Base-by-base conservation (phyloP, 257 asterid genomes). In the Nemophila menziesii region DNA sequence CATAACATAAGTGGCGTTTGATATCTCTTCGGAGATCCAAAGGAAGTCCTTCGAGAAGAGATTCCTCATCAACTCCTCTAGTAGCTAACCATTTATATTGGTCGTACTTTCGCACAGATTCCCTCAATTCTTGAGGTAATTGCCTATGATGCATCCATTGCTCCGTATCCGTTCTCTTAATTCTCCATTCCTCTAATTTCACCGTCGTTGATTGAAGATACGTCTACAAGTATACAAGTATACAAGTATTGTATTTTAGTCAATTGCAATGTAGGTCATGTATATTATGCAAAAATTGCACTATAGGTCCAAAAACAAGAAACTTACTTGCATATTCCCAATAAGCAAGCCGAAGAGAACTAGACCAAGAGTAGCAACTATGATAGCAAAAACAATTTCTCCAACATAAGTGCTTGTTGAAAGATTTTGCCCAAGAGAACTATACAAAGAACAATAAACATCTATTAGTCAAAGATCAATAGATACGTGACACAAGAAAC, bases 111-210 rank as follows among this genome's bases (percentile, higher is more conserved):
- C 96, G 71, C 5, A 90, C 87, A 3, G 94, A 76, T 41, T 81
- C 85, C 65, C 94, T 61, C 47, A 90, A 53, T 48, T 85, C 93
- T 29, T 70, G 93, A 19, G 98, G 98, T 9, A 90, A 67, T 72
- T 85, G 98, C 62, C 98, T 70, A 16, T 90, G 98, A 56, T 53
- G 98, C 96, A 90, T 90, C 98, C 98, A 90, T 49, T 81, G 94
- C 46, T 90, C 98, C 0, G 93, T 75, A 57, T 90, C 98, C 2
- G 85, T 81, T 71, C 96, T 68, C 70, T 66, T 60, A 46, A 85
- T 85, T 55, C 98, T 70, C 93, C 98, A 90, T 33, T 90, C 98
- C 62, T 90, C 98, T 66, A 90, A 65, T 65, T 94, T 56, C 13
- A 84, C 84, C 0, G 96, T 84, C 13, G 98, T 81, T 9, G 96